These are phyloP conservation scores for Candida boleticola DNA, from an alignment of 805 yeast genomes.

Conservation along the genomic window DNA sequence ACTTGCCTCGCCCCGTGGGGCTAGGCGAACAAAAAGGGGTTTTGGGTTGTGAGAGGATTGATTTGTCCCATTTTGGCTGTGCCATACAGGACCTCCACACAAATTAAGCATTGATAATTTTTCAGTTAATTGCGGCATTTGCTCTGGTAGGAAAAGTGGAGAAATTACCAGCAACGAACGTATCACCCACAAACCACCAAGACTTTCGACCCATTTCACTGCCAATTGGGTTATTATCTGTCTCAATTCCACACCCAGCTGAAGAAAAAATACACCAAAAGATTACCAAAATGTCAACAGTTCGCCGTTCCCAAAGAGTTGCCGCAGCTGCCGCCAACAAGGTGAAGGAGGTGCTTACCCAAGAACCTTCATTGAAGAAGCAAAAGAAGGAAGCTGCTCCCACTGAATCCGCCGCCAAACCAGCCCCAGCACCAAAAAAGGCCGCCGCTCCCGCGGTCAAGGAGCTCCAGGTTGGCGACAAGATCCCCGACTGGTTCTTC, in stretches of 20 bases:
- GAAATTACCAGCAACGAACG: not conserved
- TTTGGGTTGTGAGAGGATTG: too few species aligned
- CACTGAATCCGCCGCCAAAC: constrained; percentile 2
- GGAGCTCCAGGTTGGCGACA: constrained; percentile 54
- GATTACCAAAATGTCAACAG: too few species aligned
- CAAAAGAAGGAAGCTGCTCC: constrained; percentile 3
- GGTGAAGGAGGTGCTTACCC: constrained; percentile 5
- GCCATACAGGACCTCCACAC: too few species aligned
- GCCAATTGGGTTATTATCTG: too few species aligned
- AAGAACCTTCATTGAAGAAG: constrained; percentile 9
- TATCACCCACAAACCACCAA: too few species aligned
- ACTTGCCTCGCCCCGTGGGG: too few species aligned
- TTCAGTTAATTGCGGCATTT: not conserved
- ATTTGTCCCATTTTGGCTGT: too few species aligned
- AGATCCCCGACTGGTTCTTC: constrained; percentile 62
- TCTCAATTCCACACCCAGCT: too few species aligned
- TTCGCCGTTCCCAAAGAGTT: constrained; percentile 37
- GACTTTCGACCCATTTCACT: too few species aligned
- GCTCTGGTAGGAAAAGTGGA: not conserved
- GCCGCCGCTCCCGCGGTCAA: constrained; percentile 13
- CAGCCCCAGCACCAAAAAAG: constrained; percentile 11
- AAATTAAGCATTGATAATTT: not conserved
- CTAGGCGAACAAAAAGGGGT: too few species aligned
- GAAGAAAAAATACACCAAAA: too few species aligned
- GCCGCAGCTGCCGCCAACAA: constrained; percentile 13